Conservation (phyloP, 169 alveolate genomes). For the Plasmodium knowlesi region DNA sequence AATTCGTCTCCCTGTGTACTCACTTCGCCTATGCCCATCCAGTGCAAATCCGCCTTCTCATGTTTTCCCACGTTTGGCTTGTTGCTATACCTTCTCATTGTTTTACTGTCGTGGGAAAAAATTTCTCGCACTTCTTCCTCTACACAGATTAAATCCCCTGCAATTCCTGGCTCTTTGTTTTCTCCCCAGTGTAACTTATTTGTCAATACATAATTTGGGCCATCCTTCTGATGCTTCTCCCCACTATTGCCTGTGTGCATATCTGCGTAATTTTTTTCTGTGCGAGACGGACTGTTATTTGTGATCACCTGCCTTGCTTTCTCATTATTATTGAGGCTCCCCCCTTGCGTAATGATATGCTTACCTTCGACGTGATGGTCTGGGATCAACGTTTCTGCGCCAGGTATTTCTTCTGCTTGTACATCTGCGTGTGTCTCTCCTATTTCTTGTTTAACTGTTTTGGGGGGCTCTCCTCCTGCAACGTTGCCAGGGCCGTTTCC, state of each 20-base stretch:
- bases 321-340: neutral
- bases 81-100: neutral
- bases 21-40: neutral
- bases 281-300: neutral
- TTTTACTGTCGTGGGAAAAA: neutral
- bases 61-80: neutral
- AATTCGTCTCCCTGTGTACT: neutral
- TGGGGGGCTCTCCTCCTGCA: neutral
- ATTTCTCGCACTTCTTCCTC: neutral
- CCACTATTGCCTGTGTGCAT: neutral
- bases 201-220: neutral
- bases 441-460: constrained; percentile 5
- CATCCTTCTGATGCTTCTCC: neutral
- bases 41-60: neutral
- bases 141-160: neutral
- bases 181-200: neutral
- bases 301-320: neutral
- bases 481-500: no score
- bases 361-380: neutral
- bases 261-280: neutral
- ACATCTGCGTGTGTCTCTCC: neutral
- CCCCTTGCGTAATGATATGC: neutral
- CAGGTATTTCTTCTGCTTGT: no score
- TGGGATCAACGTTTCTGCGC: neutral
- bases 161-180: neutral